A percentile compares a stretch with the other conserved stretches of the same genome.
Conservation (phyloP, 495 filamentous ascomycete genomes). For the Penicillium daleae region DNA sequence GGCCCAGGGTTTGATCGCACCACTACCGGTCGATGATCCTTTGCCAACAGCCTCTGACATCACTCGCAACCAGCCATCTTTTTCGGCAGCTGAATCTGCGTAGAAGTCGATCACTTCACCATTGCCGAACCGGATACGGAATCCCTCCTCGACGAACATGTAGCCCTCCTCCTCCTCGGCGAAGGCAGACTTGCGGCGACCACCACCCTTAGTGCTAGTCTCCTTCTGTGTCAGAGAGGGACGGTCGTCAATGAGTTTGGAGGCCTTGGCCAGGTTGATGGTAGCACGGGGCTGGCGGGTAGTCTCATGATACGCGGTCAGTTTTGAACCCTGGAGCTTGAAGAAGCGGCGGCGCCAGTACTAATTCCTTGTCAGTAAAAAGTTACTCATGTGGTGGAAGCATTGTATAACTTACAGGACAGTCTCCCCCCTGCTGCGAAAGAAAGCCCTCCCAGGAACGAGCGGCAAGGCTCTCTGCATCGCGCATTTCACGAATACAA, state of each 20-base stretch:
- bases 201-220: constrained; percentile 71
- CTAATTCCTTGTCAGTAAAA: constrained; percentile 44
- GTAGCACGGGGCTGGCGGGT: constrained; percentile 94
- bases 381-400: background rate
- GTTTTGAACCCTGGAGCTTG: constrained; percentile 85
- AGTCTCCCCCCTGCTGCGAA: constrained; percentile 96
- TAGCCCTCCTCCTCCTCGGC: constrained; percentile 99
- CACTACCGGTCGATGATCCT: constrained; percentile 48
- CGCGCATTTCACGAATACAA: constrained; percentile 88
- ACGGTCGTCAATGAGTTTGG: constrained; percentile 91
- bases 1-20: constrained; percentile 69
- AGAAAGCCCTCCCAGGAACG: constrained; percentile 84
- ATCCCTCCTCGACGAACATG: constrained; percentile 99
- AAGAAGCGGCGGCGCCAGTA: constrained; percentile 98
- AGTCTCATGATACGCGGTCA: constrained; percentile 95
- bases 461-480: constrained; percentile 74
- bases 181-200: constrained; percentile 88
- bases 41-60: constrained; percentile 84
- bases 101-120: constrained; percentile 99
- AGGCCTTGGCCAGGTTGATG: constrained; percentile 93
- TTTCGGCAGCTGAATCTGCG: constrained; percentile 81
- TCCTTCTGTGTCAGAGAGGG: constrained; percentile 80
- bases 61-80: constrained; percentile 93
- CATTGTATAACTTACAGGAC: constrained; percentile 73
- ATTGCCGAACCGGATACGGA: constrained; percentile 96